Conservation (phyloP, 768 basidiomycete genomes). For the Xerocomellus amylosporus region DNA sequence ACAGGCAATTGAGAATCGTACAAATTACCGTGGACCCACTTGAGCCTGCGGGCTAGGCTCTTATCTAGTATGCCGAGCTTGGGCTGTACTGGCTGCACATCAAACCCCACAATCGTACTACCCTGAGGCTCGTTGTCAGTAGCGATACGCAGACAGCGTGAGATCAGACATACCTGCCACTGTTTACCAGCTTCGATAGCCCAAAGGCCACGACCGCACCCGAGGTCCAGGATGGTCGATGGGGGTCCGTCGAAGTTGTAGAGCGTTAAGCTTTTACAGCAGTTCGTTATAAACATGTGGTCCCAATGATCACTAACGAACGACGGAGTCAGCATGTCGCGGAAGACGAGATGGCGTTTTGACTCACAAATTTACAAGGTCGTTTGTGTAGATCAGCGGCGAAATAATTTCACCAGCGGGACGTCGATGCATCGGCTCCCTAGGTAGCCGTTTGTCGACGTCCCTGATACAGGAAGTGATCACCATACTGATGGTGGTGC, state of each 20-base stretch:
- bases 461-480: constrained; percentile 35
- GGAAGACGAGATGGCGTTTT: background rate
- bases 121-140: constrained; percentile 35
- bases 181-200: constrained; percentile 61
- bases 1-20: constrained; percentile 29
- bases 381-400: constrained; percentile 48
- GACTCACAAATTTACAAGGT: constrained; percentile 55
- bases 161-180: constrained; percentile 52
- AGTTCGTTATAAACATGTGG: constrained; percentile 57
- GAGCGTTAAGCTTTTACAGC: constrained; percentile 49
- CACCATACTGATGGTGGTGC: constrained; percentile 22
- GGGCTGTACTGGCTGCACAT: constrained; percentile 56
- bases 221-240: constrained; percentile 57
- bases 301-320: constrained; percentile 65
- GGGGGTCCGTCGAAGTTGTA: constrained; percentile 54
- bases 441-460: constrained; percentile 45
- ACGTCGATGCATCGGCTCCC: constrained; percentile 41
- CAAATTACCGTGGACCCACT: constrained; percentile 72
- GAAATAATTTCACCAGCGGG: constrained; percentile 51
- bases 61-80: constrained; percentile 35
- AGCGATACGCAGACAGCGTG: background rate
- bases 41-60: constrained; percentile 47
- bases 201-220: constrained; percentile 73
- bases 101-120: constrained; percentile 57
- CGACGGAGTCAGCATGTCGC: background rate